Conservation (phyloP, 2,329 filamentous ascomycete species). For the Neoscytalidium dimidiatum region DNA sequence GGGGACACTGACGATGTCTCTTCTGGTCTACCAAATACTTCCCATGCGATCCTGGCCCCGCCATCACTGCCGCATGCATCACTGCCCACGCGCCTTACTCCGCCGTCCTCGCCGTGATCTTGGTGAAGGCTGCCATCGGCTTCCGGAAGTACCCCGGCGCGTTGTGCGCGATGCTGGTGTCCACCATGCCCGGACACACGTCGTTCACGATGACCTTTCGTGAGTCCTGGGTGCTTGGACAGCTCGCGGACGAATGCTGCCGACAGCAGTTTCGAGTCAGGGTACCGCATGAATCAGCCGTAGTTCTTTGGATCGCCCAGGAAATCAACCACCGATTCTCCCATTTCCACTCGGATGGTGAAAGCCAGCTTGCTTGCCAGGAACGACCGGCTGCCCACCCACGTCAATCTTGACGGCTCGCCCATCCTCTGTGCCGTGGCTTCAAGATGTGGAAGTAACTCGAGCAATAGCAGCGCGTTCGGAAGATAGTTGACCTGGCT, state of each 20-base stretch:
- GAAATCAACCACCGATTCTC: background rate
- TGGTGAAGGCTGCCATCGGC: background rate
- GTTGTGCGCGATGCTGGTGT: background rate
- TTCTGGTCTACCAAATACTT: background rate
- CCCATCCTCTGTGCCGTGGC: background rate
- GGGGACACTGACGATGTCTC: background rate
- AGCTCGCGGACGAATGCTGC: background rate
- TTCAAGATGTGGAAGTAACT: background rate
- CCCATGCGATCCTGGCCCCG: background rate
- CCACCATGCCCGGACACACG: constrained; percentile 4
- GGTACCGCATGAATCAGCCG: background rate
- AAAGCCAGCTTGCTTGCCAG: background rate
- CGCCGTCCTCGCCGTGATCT: background rate
- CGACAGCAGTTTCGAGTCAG: background rate
- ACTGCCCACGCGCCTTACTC: background rate
- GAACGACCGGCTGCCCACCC: constrained; percentile 9
- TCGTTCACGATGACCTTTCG: background rate
- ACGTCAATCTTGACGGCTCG: background rate
- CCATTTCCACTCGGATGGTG: background rate
- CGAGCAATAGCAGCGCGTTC: background rate
- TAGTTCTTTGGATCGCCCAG: constrained; percentile 1
- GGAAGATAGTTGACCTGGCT: constrained; percentile 7
- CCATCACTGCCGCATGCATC: background rate
- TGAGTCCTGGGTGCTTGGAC: background rate
- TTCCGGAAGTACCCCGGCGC: background rate